Evolutionary conservation across 192 early-diverging fungal genomes (phyloP).

Genomic region (Umbelopsis sp.): DNA sequence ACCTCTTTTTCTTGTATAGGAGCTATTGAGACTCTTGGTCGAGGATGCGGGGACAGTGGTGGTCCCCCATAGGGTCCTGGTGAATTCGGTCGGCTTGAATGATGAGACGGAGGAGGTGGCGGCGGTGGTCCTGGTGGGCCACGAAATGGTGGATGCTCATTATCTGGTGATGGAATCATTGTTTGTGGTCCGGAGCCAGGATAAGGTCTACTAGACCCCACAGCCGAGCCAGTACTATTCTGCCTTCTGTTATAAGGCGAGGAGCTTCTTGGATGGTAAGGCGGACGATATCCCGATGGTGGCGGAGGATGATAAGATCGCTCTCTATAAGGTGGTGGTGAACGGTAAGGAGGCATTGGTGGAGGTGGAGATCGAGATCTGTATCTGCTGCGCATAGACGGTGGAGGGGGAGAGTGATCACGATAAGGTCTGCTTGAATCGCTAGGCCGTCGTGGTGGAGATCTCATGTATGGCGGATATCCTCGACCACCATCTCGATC

Average conservation of each 20-base stretch:
- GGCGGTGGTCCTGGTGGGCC: background rate
- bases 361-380: constrained; percentile 15
- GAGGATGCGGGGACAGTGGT: constrained; percentile 11
- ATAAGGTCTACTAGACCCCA: background rate
- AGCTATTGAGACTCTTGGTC: background rate
- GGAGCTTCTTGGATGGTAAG: background rate
- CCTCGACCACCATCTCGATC: constrained; percentile 15
- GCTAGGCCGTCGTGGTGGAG: constrained; percentile 12
- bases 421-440: constrained; percentile 7
- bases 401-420: constrained; percentile 14
- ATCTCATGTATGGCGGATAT: constrained; percentile 12
- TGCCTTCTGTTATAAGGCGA: background rate
- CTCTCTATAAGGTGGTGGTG: constrained; percentile 13
- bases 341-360: background rate
- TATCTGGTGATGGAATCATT: background rate
- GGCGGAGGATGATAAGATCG: constrained; percentile 12
- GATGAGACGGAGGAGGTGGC: constrained; percentile 15
- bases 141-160: background rate
- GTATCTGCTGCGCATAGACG: constrained; percentile 17
- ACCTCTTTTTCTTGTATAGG: constrained; percentile 17
- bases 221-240: background rate
- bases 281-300: background rate
- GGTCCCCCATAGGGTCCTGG: constrained; percentile 1
- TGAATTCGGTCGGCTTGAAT: constrained; percentile 11
- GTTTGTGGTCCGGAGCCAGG: background rate